A percentile compares a stretch with the other conserved stretches of the same genome.
phyloP scores from a whole-genome alignment of 2,329 filamentous ascomycete species.

The Tolypocladium ovalisporum region DNA sequence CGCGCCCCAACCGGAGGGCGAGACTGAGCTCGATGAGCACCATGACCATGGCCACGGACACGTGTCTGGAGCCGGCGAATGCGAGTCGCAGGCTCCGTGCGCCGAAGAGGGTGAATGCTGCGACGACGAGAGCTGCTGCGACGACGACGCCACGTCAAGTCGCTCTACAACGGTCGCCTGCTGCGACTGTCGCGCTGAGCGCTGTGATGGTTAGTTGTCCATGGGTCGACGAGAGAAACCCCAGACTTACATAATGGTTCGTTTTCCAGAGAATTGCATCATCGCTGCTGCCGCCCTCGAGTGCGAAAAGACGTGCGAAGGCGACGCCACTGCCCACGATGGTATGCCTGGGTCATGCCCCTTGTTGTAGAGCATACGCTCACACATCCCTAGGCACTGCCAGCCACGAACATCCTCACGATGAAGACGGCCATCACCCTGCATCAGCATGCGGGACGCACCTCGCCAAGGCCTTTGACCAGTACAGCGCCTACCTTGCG shows the following conservation, averaged over 20 bases:
- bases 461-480: conserved; percentile 19
- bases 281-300: conserved; percentile 16
- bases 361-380: not conserved
- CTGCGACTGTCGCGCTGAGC: conserved; percentile 15
- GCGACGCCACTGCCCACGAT: conserved; percentile 7
- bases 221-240: not conserved
- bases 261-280: conserved; percentile 18
- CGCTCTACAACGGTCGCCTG: conserved; percentile 10
- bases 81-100: not conserved
- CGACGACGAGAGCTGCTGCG: conserved; percentile 9
- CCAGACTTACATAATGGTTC: conserved; percentile 1
- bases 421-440: conserved; percentile 13
- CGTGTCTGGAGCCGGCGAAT: not conserved
- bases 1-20: not conserved
- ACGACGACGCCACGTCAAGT: conserved; percentile 4
- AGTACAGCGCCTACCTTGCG: conserved; percentile 23
- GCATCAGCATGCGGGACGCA: conserved; percentile 19
- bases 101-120: conserved; percentile 4
- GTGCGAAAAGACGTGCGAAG: conserved; percentile 18
- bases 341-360: conserved; percentile 7
- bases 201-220: conserved; percentile 11
- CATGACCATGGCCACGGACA: not conserved
- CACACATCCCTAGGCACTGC: conserved; percentile 3
- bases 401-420: conserved; percentile 15
- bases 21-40: not conserved